Evolutionary conservation across 2,329 filamentous ascomycete genomes (phyloP).

Genomic region (Hypoxylon sp.): DNA sequence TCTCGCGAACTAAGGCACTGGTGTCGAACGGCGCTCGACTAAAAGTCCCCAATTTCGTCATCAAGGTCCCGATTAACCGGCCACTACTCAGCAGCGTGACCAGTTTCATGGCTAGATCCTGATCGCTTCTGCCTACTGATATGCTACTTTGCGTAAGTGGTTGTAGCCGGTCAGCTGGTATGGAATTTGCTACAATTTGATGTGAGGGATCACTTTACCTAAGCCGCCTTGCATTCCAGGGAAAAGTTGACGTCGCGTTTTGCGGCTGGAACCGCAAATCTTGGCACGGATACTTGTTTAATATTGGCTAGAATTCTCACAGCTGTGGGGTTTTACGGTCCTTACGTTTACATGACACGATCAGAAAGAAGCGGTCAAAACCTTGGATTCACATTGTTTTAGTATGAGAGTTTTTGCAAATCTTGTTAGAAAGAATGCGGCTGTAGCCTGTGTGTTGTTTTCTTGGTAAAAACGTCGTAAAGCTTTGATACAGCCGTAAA

Average conservation of each 20-base stretch:
- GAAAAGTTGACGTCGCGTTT: neutral
- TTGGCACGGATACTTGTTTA: neutral
- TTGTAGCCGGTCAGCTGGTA: constrained; percentile 9
- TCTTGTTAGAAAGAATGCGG: constrained; percentile 8
- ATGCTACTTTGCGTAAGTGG: constrained; percentile 35
- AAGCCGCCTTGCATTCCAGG: neutral
- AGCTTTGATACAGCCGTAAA: constrained; percentile 22
- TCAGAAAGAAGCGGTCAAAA: neutral
- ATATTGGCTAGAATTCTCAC: neutral
- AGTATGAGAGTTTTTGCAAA: neutral
- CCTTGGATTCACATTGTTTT: neutral
- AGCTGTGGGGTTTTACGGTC: neutral
- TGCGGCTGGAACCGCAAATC: constrained; percentile 2
- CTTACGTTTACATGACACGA: constrained; percentile 1
- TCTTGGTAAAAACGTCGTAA: constrained; percentile 23
- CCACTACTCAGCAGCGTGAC: constrained; percentile 19
- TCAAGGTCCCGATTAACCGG: constrained; percentile 31
- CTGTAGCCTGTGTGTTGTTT: constrained; percentile 18
- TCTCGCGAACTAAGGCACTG: constrained; percentile 27
- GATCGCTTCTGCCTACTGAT: constrained; percentile 24
- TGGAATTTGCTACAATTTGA: neutral
- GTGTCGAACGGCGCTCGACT: constrained; percentile 32
- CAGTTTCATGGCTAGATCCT: constrained; percentile 22
- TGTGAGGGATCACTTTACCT: neutral
- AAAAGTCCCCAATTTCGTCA: constrained; percentile 43